A percentile compares a stretch with the other conserved stretches of the same genome.
Conservation (phyloP, 1,139 yeast genomes). For the Yamadazyma atmosphaerica region DNA sequence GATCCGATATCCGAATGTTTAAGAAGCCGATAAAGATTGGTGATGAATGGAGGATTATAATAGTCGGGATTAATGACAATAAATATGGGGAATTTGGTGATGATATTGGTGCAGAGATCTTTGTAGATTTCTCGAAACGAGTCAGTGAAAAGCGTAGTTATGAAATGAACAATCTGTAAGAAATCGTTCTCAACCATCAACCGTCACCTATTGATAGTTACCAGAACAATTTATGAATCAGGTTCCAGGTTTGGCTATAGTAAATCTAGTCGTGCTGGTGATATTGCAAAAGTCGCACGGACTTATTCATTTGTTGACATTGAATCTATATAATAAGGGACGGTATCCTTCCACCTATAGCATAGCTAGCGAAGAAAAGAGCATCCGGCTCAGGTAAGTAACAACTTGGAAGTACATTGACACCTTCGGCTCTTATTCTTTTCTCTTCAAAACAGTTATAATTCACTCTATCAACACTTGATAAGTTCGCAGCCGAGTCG, state of each 20-base stretch:
- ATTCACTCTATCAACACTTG: neutral
- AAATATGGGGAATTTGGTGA: conserved; percentile 19
- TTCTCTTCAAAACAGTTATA: neutral
- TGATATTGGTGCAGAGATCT: conserved; percentile 18
- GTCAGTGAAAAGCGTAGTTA: neutral
- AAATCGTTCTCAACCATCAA: neutral
- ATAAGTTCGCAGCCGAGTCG: neutral
- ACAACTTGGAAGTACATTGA: no score
- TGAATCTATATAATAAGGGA: no score
- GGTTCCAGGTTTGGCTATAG: no score
- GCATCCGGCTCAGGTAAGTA: no score
- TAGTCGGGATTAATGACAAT: conserved; percentile 26
- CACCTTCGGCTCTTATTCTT: no score
- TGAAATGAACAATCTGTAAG: neutral
- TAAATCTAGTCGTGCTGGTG: no score
- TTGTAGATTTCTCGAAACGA: conserved; percentile 13
- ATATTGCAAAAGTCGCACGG: no score
- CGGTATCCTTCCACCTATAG: no score
- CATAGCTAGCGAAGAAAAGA: no score
- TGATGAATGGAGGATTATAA: conserved; percentile 30
- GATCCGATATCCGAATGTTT: conserved; percentile 1
- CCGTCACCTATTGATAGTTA: no score
- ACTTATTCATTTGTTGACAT: no score
- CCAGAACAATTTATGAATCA: neutral
- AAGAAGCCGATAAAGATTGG: conserved; percentile 11